Conservation (phyloP, 768 basidiomycete genomes). For the Lepiota venenata region DNA sequence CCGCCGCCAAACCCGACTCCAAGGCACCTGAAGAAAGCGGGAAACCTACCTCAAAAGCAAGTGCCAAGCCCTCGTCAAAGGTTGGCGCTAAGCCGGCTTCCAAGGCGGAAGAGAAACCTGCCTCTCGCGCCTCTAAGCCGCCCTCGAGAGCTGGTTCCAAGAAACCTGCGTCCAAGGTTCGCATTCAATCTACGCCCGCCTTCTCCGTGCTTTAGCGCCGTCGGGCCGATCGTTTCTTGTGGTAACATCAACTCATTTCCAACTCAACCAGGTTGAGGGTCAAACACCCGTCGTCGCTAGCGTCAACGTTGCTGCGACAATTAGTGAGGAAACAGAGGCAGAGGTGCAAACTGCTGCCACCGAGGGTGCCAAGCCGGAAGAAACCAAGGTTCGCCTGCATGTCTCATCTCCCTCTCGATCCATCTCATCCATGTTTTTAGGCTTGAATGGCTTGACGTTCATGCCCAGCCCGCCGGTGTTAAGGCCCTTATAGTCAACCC, state of each 20-base stretch:
- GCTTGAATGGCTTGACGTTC: conserved; percentile 4
- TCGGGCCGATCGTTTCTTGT: conserved; percentile 1
- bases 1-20: conserved; percentile 38
- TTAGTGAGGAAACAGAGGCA: conserved; percentile 52
- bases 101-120: conserved; percentile 36
- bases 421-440: neutral
- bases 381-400: neutral
- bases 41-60: conserved; percentile 23
- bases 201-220: conserved; percentile 5
- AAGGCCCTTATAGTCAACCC: neutral
- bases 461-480: neutral
- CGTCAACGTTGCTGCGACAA: conserved; percentile 40
- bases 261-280: conserved; percentile 30
- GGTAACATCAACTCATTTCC: conserved; percentile 16
- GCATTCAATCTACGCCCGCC: conserved; percentile 13
- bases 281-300: conserved; percentile 33
- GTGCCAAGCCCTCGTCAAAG: conserved; percentile 40
- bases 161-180: conserved; percentile 64
- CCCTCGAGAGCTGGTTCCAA: conserved; percentile 55
- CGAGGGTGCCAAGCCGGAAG: conserved; percentile 18
- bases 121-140: conserved; percentile 47
- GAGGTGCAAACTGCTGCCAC: conserved; percentile 31
- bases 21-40: conserved; percentile 22
- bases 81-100: conserved; percentile 40
- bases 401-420: neutral